These are phyloP conservation scores for Basidiobolus heterosporus DNA, from an alignment of 371 early-diverging fungal species.

Conservation along the genomic window DNA sequence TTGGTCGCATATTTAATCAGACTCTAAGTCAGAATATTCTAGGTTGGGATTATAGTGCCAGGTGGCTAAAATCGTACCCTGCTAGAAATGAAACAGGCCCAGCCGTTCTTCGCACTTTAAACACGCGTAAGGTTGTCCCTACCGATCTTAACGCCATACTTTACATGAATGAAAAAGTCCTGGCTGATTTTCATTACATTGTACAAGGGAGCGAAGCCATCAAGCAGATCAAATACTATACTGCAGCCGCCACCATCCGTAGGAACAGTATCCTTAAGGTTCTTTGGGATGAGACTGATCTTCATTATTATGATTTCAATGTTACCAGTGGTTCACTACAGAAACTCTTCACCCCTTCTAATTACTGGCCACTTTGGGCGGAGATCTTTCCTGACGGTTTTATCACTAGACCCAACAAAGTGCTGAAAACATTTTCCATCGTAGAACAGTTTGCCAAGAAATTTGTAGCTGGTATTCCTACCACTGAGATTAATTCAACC, in stretches of 20 bases:
- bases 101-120: slow-evolving; percentile 26
- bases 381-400: slow-evolving; percentile 18
- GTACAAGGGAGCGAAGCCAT: slow-evolving; percentile 9
- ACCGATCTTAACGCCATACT: slow-evolving; percentile 76
- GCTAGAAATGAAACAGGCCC: not conserved
- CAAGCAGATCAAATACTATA: slow-evolving; percentile 6
- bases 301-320: slow-evolving; percentile 21
- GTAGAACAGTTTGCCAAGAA: slow-evolving; percentile 12
- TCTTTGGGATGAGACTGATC: slow-evolving; percentile 14
- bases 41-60: not conserved
- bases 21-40: not conserved
- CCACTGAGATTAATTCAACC: slow-evolving; percentile 31
- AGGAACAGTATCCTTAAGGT: slow-evolving; percentile 14
- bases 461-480: slow-evolving; percentile 34
- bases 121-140: slow-evolving; percentile 50
- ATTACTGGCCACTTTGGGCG: slow-evolving; percentile 13
- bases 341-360: not conserved
- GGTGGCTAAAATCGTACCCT: not conserved
- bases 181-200: slow-evolving; percentile 28
- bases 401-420: slow-evolving; percentile 3
- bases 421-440: slow-evolving; percentile 15
- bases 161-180: slow-evolving; percentile 42
- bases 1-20: slow-evolving; percentile 46
- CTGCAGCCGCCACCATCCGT: slow-evolving; percentile 8
- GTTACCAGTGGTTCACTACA: slow-evolving; percentile 2